Evolutionary conservation across 163 green algal genomes (phyloP).

Genomic region (Chlamydomonas reinhardtii): DNA sequence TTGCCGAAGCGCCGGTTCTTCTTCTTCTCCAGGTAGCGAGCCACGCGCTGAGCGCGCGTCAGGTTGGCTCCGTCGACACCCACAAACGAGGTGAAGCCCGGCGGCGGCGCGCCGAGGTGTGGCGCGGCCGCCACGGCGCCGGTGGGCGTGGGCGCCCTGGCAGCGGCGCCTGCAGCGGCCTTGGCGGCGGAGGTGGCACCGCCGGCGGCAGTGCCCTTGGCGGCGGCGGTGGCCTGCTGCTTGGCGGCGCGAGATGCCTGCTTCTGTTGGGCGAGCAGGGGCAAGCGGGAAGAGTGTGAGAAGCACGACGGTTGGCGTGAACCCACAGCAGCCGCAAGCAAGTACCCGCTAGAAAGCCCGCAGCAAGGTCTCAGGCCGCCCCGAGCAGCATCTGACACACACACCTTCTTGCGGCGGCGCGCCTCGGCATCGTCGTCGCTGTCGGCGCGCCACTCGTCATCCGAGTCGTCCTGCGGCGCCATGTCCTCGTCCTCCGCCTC

Average conservation of each 20-base stretch:
- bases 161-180: neutral
- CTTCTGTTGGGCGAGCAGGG: too few relatives aligned
- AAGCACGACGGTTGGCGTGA: too few relatives aligned
- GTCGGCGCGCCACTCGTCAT: too few relatives aligned
- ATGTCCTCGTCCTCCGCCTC: too few relatives aligned
- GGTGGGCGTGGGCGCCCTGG: neutral
- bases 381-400: too few relatives aligned
- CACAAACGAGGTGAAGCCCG: neutral
- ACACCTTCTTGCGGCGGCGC: too few relatives aligned
- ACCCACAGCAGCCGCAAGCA: too few relatives aligned
- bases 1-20: constrained; percentile 93
- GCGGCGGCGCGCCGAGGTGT: neutral
- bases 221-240: neutral
- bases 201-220: neutral
- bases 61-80: constrained; percentile 9
- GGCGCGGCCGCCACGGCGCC: neutral
- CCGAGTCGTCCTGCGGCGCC: too few relatives aligned
- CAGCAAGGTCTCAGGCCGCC: too few relatives aligned
- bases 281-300: too few relatives aligned
- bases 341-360: too few relatives aligned
- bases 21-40: constrained; percentile 86
- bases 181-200: neutral
- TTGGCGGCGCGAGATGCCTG: neutral
- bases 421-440: too few relatives aligned
- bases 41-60: constrained; percentile 62